These are phyloP conservation scores for Hirsutella thompsonii DNA, from an alignment of 2,329 filamentous ascomycete species.

Conservation along the genomic window DNA sequence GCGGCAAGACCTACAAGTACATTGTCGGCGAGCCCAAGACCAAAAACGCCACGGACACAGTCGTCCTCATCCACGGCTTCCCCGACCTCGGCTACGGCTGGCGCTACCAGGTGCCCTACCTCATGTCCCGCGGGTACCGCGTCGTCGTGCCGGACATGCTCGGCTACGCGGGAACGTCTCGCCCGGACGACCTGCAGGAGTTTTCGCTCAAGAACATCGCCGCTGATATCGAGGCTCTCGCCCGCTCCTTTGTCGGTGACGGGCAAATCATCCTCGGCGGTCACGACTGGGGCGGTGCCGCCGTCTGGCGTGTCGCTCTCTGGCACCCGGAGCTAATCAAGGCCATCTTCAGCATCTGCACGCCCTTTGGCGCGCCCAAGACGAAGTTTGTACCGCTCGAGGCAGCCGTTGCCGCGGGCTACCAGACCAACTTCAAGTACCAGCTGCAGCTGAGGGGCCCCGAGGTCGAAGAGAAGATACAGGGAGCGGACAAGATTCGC, in stretches of 20 bases:
- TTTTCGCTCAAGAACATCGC: constrained; percentile 64
- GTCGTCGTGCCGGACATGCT: constrained; percentile 80
- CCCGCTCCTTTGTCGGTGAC: constrained; percentile 36
- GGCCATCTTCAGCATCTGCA: constrained; percentile 70
- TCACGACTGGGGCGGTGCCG: constrained; percentile 82
- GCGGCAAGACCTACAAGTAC: constrained; percentile 60
- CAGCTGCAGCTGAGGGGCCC: constrained; percentile 68
- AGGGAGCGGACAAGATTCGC: constrained; percentile 48
- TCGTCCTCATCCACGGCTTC: constrained; percentile 59
- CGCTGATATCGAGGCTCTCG: constrained; percentile 63
- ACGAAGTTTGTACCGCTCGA: constrained; percentile 42
- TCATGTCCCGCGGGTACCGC: constrained; percentile 58
- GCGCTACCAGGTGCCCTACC: constrained; percentile 75
- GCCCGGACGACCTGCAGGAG: constrained; percentile 44
- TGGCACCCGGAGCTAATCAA: constrained; percentile 62
- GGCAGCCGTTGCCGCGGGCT: constrained; percentile 38
- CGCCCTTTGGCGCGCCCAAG: constrained; percentile 51
- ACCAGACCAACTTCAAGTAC: constrained; percentile 63
- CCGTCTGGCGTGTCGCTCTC: constrained; percentile 62
- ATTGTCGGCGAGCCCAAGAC: constrained; percentile 38
- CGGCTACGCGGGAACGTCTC: constrained; percentile 69
- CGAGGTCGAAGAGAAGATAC: constrained; percentile 46
- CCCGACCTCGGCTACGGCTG: constrained; percentile 77
- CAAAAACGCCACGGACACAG: constrained; percentile 29
- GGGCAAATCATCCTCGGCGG: constrained; percentile 65